Base-by-base conservation (phyloP, 2,329 filamentous ascomycete genomes). In the Thyridium curvatum region DNA sequence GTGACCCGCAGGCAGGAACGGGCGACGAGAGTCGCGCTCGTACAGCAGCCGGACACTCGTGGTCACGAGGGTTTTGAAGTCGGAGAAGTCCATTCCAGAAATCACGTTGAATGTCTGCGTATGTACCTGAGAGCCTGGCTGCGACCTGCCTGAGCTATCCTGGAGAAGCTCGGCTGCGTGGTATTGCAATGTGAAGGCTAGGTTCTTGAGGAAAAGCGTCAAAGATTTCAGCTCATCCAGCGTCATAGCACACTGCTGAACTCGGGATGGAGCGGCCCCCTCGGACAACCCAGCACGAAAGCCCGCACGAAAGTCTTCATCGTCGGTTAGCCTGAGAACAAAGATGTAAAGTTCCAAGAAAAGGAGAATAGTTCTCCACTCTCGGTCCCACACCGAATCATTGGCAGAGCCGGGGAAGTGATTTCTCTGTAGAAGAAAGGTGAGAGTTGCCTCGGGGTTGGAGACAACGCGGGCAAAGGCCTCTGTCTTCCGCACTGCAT, bases 291-390 rank as follows among this genome's bases (percentile, higher is more conserved):
- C 21, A 26, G 21, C 6, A 26, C 21, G 6, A 44, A 75, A 64
- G 40, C 72, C 71, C 41, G 79, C 76, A 45, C 94, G 84, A 55
- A 98, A 98, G 51, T 98, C 93, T 48, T 97, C 91, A 46, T 98
- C 93, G 50, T 98, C 93, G 57, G 91, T 94, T 28, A 97, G 79
- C 50, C 93, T 85, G 12, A 97, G 68, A 3, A 96, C 79, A 56
- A 97, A 97, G 3, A 85, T 88, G 56, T 96, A 98, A 1, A 98
- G 74, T 52, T 98, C 93, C 6, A 98, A 72, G 54, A 98, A 97
- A 1, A 98, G 73, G 0, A 97, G 69, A 32, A 95, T 78, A 1
- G 93, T 82, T 14, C 84, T 82, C 93, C 93, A 98, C 55, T 97
- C 88, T 48, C 82, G 74, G 62, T 62, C 69, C 60, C 55, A 70